Conservation (phyloP, 768 basidiomycete genomes). For the Hirschioporus abietinus region DNA sequence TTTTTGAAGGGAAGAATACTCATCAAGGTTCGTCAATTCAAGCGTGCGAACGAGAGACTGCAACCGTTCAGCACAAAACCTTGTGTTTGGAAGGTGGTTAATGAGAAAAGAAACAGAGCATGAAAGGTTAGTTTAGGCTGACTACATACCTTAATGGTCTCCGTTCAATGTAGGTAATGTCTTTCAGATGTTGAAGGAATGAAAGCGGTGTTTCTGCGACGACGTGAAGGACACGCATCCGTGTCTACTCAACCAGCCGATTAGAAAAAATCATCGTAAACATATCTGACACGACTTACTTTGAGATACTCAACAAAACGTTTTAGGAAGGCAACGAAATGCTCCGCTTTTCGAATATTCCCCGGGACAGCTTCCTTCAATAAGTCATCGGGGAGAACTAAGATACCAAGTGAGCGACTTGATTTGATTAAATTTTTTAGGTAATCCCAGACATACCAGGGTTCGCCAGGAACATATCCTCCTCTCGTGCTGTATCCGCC, state of each 20-base stretch:
- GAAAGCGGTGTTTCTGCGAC: conserved; percentile 97
- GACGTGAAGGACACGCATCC: conserved; percentile 98
- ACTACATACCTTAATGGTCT: conserved; percentile 76
- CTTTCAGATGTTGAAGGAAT: conserved; percentile 96
- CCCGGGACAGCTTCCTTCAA: conserved; percentile 95
- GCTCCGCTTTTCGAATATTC: conserved; percentile 97
- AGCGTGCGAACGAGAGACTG: conserved; percentile 92
- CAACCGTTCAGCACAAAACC: conserved; percentile 94
- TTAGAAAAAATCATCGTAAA: conserved; percentile 3
- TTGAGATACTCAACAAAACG: conserved; percentile 98
- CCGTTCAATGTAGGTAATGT: conserved; percentile 97
- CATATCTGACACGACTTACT: conserved; percentile 35
- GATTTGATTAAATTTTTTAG: conserved; percentile 1
- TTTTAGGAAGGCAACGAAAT: conserved; percentile 97
- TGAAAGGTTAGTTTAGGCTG: no score
- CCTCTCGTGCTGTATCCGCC: conserved; percentile 51
- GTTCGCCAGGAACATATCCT: conserved; percentile 85
- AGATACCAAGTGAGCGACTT: background rate
- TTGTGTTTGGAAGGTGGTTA: conserved; percentile 25
- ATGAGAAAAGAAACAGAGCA: background rate
- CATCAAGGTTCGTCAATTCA: conserved; percentile 85
- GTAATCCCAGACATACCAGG: conserved; percentile 51
- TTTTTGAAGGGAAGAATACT: conserved; percentile 88
- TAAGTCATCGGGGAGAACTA: conserved; percentile 91
- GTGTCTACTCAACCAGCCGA: conserved; percentile 52